Evolutionary conservation across 345 rosid species (phyloP), one percentile per base, ranked within the genome.

Genomic region (Iberis pinnata): DNA sequence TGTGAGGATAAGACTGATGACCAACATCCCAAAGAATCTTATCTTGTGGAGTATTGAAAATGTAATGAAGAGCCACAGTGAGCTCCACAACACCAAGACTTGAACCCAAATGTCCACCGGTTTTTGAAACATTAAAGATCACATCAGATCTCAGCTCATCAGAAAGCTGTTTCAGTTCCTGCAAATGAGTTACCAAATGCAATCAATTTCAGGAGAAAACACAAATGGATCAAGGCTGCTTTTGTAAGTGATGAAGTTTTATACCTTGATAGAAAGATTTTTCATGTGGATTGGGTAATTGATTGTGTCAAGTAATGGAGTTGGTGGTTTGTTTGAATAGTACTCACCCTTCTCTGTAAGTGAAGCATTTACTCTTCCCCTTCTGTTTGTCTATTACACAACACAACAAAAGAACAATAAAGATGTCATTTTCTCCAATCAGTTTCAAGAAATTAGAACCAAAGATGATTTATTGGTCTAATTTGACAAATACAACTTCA

Each of bases 31-130:
- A 92, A 6, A 92, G 72, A 11, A 92, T 79, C 79, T 60, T 85
- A 56, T 92, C 98, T 51, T 81, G 80, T 58, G 98, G 98, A 53
- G 88, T 56, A 61, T 83, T 84, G 51, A 92, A 92, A 64, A 92
- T 89, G 74, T 77, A 84, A 69, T 92, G 98, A 76, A 92, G 95
- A 63, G 95, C 93, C 55, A 92, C 96, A 16, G 96, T 92, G 27
- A 92, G 93, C 80, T 92, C 98, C 51, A 92, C 93, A 43, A 92
- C 96, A 64, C 98, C 98, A 64, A 92, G 96, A 69, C 95, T 88
- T 1, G 98, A 88, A 17, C 98, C 98, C 16, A 88, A 67, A 60
- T 88, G 98, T 47, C 98, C 98, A 58, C 98, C 96, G 7, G 96
- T 92, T 70, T 79, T 85, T 0, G 98, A 92, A 31, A 92, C 96